A percentile compares a stretch with the other conserved stretches of the same genome.
phyloP scores from a whole-genome alignment of 1,139 yeast species.

The Hanseniaspora gamundiae region DNA sequence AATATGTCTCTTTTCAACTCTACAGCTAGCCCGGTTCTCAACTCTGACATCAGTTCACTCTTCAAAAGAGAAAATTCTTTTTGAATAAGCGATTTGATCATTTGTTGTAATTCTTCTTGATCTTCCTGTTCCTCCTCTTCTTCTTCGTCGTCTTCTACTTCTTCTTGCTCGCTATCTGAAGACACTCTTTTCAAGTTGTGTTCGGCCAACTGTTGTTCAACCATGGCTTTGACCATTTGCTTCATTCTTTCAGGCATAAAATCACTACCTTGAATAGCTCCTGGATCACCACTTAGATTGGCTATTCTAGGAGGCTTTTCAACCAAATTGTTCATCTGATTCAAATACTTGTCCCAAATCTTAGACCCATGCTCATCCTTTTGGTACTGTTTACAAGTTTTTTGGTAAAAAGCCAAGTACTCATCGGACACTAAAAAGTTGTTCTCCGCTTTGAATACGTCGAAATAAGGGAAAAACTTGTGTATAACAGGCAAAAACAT shows the following conservation, averaged over 20 bases:
- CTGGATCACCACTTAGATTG: too few relatives aligned
- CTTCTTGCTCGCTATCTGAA: neutral
- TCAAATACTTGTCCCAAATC: neutral
- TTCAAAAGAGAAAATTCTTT: neutral
- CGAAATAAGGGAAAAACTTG: conserved; percentile 21
- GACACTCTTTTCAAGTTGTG: neutral
- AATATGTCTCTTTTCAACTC: neutral
- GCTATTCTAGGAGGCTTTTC: neutral
- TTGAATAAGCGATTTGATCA: neutral
- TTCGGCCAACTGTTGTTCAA: neutral
- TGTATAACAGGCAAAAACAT: conserved; percentile 18
- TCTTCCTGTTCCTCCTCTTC: neutral
- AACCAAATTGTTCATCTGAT: neutral
- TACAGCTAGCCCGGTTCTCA: neutral
- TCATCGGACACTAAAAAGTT: neutral
- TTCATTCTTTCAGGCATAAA: too few relatives aligned
- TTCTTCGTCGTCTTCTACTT: neutral
- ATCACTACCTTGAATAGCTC: too few relatives aligned
- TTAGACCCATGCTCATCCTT: neutral
- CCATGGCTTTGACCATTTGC: neutral
- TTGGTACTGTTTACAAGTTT: neutral
- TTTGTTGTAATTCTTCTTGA: neutral
- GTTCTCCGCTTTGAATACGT: conserved; percentile 14
- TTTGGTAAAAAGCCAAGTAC: neutral
- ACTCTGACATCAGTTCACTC: neutral